Conservation (phyloP, 495 filamentous ascomycete genomes). For the Staphylotrichum tortipilum region DNA sequence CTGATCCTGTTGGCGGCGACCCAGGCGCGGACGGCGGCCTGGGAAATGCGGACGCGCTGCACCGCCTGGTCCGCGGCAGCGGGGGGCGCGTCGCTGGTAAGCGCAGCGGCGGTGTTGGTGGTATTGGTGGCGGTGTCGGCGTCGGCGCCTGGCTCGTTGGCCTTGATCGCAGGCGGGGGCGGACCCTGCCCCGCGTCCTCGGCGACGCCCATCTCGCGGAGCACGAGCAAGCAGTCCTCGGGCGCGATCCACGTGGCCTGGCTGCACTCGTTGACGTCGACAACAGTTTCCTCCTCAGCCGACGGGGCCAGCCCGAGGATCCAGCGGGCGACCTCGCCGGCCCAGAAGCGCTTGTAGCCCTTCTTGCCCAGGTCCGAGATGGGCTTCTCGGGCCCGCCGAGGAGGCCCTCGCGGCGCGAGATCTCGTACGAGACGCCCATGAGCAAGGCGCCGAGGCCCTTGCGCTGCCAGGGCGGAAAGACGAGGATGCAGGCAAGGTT, state of each 20-base stretch:
- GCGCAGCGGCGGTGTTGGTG: background rate
- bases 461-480: constrained; percentile 91
- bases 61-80: constrained; percentile 25
- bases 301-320: constrained; percentile 39
- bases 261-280: constrained; percentile 36
- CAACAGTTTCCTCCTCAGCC: constrained; percentile 22
- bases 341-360: constrained; percentile 80
- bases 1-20: constrained; percentile 37
- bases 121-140: background rate
- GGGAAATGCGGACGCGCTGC: constrained; percentile 45
- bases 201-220: constrained; percentile 68
- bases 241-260: constrained; percentile 65
- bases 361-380: constrained; percentile 73
- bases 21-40: constrained; percentile 48
- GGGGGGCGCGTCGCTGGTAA: background rate
- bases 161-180: constrained; percentile 16
- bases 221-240: constrained; percentile 72
- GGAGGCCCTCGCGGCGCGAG: constrained; percentile 69
- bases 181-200: constrained; percentile 47
- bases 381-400: constrained; percentile 91
- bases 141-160: too few relatives aligned
- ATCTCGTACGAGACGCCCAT: constrained; percentile 93
- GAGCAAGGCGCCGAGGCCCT: constrained; percentile 77
- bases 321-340: constrained; percentile 63
- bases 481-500: constrained; percentile 95